Evolutionary conservation across 768 basidiomycete species (phyloP).

Genomic region (Crucibulum laeve): DNA sequence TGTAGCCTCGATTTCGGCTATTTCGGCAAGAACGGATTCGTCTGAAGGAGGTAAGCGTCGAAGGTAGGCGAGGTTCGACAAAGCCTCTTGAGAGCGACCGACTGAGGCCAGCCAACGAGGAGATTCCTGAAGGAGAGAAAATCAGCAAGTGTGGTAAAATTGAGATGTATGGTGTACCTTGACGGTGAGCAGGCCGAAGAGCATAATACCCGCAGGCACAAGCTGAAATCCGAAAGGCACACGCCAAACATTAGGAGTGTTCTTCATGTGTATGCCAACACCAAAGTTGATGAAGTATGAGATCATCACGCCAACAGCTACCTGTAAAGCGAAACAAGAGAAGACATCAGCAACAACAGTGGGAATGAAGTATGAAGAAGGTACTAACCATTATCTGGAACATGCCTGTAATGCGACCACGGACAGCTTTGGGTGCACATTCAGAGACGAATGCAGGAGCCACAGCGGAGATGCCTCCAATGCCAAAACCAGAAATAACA

Average conservation of each 20-base stretch:
- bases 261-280: constrained; percentile 46
- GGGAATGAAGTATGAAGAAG: not conserved
- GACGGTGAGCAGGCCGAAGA: constrained; percentile 60
- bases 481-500: constrained; percentile 74
- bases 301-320: constrained; percentile 80
- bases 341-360: too few relatives aligned
- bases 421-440: constrained; percentile 81
- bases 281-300: constrained; percentile 84
- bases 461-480: constrained; percentile 80
- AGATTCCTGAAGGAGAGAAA: constrained; percentile 48
- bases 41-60: constrained; percentile 41
- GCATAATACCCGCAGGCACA: constrained; percentile 70
- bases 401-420: constrained; percentile 79
- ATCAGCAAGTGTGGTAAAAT: not conserved
- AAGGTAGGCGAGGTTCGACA: constrained; percentile 60
- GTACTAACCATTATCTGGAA: constrained; percentile 76
- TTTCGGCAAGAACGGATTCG: constrained; percentile 48
- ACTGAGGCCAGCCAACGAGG: constrained; percentile 77
- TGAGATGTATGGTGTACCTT: constrained; percentile 29
- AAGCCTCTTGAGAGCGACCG: constrained; percentile 48
- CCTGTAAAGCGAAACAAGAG: constrained; percentile 16
- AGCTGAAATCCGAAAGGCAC: constrained; percentile 75
- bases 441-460: constrained; percentile 86
- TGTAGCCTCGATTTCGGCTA: constrained; percentile 82
- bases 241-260: constrained; percentile 54